Conservation (phyloP, 768 basidiomycete species). For the Russula abietina region DNA sequence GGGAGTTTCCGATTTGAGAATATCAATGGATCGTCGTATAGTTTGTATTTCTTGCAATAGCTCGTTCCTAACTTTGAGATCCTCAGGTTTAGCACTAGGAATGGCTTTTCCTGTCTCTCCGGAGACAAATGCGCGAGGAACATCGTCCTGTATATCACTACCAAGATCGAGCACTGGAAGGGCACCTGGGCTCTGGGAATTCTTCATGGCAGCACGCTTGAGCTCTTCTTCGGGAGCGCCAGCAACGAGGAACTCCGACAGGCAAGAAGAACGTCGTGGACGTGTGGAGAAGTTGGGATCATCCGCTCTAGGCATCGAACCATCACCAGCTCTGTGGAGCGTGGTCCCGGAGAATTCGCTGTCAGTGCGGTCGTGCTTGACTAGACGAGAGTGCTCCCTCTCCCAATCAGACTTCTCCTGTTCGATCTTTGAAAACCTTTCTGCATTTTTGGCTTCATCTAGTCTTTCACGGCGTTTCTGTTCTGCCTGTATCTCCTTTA, state of each 20-base stretch:
- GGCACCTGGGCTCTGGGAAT: slow-evolving; percentile 47
- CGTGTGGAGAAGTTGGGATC: slow-evolving; percentile 53
- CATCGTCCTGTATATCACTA: slow-evolving; percentile 63
- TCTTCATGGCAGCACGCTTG: slow-evolving; percentile 41
- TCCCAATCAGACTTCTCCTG: slow-evolving; percentile 84
- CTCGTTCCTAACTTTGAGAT: slow-evolving; percentile 61
- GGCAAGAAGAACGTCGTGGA: slow-evolving; percentile 54
- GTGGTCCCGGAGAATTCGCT: slow-evolving; percentile 60
- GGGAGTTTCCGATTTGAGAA: slow-evolving; percentile 65
- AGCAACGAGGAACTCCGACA: slow-evolving; percentile 69
- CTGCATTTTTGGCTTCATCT: slow-evolving; percentile 68
- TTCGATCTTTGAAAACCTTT: slow-evolving; percentile 55
- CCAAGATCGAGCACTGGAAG: slow-evolving; percentile 74
- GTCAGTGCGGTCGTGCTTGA: slow-evolving; percentile 54
- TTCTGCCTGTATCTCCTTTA: slow-evolving; percentile 74
- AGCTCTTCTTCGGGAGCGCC: slow-evolving; percentile 58
- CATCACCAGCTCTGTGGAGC: slow-evolving; percentile 52
- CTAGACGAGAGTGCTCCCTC: slow-evolving; percentile 64
- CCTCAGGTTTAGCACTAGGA: slow-evolving; percentile 36
- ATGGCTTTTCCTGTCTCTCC: slow-evolving; percentile 32
- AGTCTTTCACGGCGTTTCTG: slow-evolving; percentile 66
- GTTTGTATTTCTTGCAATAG: slow-evolving; percentile 72
- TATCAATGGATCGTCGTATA: slow-evolving; percentile 73
- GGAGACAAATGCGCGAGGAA: slow-evolving; percentile 62
- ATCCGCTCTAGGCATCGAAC: slow-evolving; percentile 39